phyloP scores from a whole-genome alignment of 78 protist species.

The Mastigamoeba balamuthi region DNA sequence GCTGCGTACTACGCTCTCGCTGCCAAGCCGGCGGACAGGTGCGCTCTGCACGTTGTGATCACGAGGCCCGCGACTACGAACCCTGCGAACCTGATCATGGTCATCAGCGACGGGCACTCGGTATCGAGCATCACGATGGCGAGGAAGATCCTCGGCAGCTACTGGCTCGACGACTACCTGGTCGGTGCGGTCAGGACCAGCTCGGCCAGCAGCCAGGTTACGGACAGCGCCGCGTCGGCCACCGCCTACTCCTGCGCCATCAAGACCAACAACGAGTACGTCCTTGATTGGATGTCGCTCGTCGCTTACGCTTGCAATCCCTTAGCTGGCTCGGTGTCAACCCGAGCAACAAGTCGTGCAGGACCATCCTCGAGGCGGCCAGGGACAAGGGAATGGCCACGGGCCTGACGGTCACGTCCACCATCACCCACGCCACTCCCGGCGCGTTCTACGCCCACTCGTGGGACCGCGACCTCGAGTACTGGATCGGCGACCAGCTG shows the following conservation, averaged over 20 bases:
- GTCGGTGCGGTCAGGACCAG: too few relatives aligned
- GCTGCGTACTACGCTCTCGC: too few relatives aligned
- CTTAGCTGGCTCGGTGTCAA: slow-evolving; percentile 69
- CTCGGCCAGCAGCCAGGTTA: slow-evolving; percentile 1
- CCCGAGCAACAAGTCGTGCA: slow-evolving; percentile 3
- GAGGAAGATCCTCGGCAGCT: too few relatives aligned
- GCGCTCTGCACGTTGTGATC: too few relatives aligned
- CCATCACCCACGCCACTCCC: slow-evolving; percentile 62
- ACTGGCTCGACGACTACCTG: too few relatives aligned
- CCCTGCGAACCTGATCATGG: too few relatives aligned
- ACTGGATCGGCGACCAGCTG: slow-evolving; percentile 26
- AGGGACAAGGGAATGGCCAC: slow-evolving; percentile 25
- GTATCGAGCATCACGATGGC: too few relatives aligned
- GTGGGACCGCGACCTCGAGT: neutral
- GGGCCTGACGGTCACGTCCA: slow-evolving; percentile 45
- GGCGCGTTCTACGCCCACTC: slow-evolving; percentile 24
- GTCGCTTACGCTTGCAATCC: too few relatives aligned
- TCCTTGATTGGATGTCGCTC: too few relatives aligned
- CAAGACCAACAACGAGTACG: slow-evolving; percentile 21
- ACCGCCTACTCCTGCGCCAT: slow-evolving; percentile 52
- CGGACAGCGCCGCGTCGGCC: slow-evolving; percentile 65
- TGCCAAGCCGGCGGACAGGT: too few relatives aligned
- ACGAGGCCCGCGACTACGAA: too few relatives aligned
- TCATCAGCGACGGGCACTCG: too few relatives aligned
- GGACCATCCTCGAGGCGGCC: slow-evolving; percentile 50